phyloP scores from a whole-genome alignment of 768 basidiomycete genomes.

The Tephrocybe sp. region DNA sequence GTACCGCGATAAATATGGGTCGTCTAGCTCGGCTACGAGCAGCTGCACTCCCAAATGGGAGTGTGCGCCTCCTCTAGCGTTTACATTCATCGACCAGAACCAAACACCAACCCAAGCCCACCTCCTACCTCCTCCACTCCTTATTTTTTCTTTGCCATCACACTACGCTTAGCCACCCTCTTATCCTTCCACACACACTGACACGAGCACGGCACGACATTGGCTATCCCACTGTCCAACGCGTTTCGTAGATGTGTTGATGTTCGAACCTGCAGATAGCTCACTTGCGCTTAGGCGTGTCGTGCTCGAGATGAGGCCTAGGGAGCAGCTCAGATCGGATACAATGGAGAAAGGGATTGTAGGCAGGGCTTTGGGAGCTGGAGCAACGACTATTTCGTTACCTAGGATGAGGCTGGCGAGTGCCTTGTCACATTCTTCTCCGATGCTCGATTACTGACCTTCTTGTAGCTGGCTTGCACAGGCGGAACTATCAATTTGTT shows the following conservation, averaged over 20 bases:
- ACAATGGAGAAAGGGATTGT: conserved; percentile 18
- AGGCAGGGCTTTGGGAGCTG: conserved; percentile 23
- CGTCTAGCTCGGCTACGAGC: conserved; percentile 56
- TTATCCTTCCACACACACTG: conserved; percentile 21
- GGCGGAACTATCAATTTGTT: conserved; percentile 79
- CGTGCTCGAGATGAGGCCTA: conserved; percentile 35
- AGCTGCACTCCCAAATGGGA: conserved; percentile 12
- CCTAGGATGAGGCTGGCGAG: conserved; percentile 40
- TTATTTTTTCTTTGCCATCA: conserved; percentile 9
- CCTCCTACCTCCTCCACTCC: conserved; percentile 28
- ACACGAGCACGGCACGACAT: conserved; percentile 20
- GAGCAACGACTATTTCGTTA: conserved; percentile 57
- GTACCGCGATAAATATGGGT: conserved; percentile 48
- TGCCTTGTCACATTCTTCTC: conserved; percentile 27
- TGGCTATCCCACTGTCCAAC: conserved; percentile 31
- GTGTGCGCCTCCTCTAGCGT: conserved; percentile 43
- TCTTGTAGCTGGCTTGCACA: conserved; percentile 61
- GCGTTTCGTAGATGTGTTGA: conserved; percentile 62
- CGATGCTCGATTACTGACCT: conserved; percentile 10
- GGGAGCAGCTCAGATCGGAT: conserved; percentile 12
- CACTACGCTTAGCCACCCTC: conserved; percentile 1
- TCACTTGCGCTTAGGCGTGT: conserved; percentile 56
- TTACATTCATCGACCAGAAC: conserved; percentile 48
- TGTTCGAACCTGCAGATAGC: conserved; percentile 63
- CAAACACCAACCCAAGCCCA: conserved; percentile 34